Percentiles rank a stretch among this genome's conserved stretches.
phyloP scores from a whole-genome alignment of 2,329 filamentous ascomycete genomes.

The Colletotrichum scovillei region DNA sequence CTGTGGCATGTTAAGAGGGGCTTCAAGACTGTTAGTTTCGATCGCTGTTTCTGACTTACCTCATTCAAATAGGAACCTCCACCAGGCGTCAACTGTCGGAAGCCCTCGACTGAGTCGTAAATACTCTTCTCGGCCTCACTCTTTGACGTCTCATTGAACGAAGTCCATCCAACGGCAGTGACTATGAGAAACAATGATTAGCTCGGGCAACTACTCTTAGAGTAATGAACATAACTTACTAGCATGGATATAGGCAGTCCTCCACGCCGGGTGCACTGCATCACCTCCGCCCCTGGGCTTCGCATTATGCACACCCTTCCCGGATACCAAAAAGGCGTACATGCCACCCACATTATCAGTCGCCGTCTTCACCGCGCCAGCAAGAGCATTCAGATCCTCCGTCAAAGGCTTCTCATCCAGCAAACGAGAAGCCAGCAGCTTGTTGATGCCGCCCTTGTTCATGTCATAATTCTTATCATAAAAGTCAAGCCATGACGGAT shows the following conservation, averaged over 20 bases:
- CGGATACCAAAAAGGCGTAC: constrained; percentile 54
- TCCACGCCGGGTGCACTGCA: constrained; percentile 61
- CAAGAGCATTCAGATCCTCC: constrained; percentile 46
- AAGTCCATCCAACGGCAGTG: constrained; percentile 40
- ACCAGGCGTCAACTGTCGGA: constrained; percentile 41
- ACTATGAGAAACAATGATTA: constrained; percentile 40
- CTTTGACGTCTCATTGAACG: constrained; percentile 47
- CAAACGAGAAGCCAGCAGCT: constrained; percentile 56
- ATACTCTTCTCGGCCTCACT: constrained; percentile 41
- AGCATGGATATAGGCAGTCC: constrained; percentile 49
- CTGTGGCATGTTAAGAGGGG: neutral
- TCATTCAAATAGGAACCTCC: constrained; percentile 35
- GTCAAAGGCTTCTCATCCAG: constrained; percentile 51
- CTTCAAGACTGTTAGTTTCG: too few relatives aligned
- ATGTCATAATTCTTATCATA: constrained; percentile 50
- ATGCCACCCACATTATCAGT: constrained; percentile 42
- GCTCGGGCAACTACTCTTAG: fast-evolving
- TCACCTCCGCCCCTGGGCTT: constrained; percentile 58
- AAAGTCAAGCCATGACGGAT: constrained; percentile 50
- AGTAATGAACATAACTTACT: constrained; percentile 44
- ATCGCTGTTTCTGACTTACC: constrained; percentile 26
- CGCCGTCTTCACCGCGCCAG: constrained; percentile 50
- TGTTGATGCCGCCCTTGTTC: constrained; percentile 47
- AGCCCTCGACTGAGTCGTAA: constrained; percentile 43
- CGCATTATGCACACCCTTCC: constrained; percentile 56